Evolutionary conservation across 805 yeast genomes (phyloP).

Genomic region (Pichia ethanolica): DNA sequence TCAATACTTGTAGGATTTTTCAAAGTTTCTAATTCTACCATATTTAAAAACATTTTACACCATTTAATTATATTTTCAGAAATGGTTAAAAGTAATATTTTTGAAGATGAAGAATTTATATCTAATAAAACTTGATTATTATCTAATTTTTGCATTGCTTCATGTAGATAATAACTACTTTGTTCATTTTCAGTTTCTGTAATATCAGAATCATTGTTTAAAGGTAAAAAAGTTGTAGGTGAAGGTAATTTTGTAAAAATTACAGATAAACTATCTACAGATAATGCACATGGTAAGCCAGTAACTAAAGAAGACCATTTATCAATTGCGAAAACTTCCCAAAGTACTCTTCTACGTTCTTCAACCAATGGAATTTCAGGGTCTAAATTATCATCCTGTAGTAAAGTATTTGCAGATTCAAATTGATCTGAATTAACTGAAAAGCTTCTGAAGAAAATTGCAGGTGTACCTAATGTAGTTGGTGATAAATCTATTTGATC

Average conservation of each 20-base stretch:
- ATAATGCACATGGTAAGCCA: constrained; percentile 25
- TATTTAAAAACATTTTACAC: constrained; percentile 25
- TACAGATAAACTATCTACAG: constrained; percentile 20
- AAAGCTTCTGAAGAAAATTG: constrained; percentile 12
- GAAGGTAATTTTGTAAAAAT: constrained; percentile 26
- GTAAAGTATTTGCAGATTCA: constrained; percentile 8
- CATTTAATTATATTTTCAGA: constrained; percentile 27
- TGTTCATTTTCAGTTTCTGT: constrained; percentile 5
- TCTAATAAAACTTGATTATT: constrained; percentile 23
- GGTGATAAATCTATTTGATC: constrained; percentile 25
- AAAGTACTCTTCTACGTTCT: constrained; percentile 26
- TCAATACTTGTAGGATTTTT: constrained; percentile 14
- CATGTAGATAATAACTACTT: constrained; percentile 20
- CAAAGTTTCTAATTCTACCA: constrained; percentile 23
- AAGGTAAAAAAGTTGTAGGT: constrained; percentile 20
- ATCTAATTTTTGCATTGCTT: constrained; percentile 25
- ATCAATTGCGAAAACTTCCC: constrained; percentile 26
- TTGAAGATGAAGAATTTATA: constrained; percentile 21
- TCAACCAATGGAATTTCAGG: constrained; percentile 21
- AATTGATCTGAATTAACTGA: constrained; percentile 4
- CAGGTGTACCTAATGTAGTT: constrained; percentile 14
- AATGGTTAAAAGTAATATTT: constrained; percentile 21
- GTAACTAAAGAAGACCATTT: constrained; percentile 28
- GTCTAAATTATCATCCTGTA: constrained; percentile 20
- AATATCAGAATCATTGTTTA: constrained; percentile 6